Conservation (phyloP, 768 basidiomycete genomes). For the Cystobasidiopsis lactophilus region DNA sequence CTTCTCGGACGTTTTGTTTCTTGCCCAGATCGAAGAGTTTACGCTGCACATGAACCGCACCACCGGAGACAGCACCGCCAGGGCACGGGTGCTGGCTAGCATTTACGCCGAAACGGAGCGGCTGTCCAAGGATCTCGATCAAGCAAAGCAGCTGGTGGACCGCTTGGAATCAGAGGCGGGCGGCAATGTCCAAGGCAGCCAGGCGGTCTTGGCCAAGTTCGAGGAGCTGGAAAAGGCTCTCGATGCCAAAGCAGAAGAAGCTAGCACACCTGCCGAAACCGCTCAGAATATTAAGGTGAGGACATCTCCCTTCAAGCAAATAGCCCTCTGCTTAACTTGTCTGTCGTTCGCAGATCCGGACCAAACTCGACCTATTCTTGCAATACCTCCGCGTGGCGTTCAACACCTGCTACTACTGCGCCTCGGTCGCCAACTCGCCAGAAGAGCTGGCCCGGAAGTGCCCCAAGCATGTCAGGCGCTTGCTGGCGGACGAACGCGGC, state of each 20-base stretch:
- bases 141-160: conserved; percentile 49
- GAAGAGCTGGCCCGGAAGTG: conserved; percentile 93
- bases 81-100: conserved; percentile 60
- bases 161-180: conserved; percentile 42
- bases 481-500: neutral
- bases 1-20: neutral
- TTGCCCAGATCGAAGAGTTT: conserved; percentile 66
- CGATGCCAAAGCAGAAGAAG: neutral
- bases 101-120: conserved; percentile 58
- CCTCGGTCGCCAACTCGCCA: conserved; percentile 68
- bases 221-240: neutral
- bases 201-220: conserved; percentile 32
- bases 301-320: no score
- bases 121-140: conserved; percentile 55
- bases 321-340: no score
- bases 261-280: no score
- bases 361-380: conserved; percentile 72
- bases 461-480: conserved; percentile 55
- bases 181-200: conserved; percentile 27
- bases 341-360: conserved; percentile 25
- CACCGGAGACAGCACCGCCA: conserved; percentile 45
- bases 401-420: conserved; percentile 95
- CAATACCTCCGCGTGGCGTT: conserved; percentile 79
- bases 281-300: no score
- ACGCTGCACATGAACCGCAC: conserved; percentile 60